A percentile compares a stretch with the other conserved stretches of the same genome.
Evolutionary conservation across 2,329 filamentous ascomycete species (phyloP).

Genomic region (Diaporthe citrichinensis): DNA sequence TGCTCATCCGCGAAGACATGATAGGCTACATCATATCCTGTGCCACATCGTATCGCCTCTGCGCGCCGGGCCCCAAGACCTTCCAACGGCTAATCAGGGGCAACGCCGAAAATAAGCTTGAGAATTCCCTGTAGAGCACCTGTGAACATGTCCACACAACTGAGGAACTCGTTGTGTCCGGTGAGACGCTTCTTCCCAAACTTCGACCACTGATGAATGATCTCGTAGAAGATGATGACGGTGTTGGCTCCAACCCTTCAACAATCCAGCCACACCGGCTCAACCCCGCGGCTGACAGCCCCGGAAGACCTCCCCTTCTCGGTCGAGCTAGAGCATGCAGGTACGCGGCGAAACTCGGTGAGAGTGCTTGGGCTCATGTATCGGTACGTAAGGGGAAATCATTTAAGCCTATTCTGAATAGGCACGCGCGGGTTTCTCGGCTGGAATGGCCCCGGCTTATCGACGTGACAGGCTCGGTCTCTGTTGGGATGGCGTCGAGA

Average conservation of each 20-base stretch:
- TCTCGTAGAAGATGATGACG: not conserved
- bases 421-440: not conserved
- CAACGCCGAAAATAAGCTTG: not conserved
- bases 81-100: not conserved
- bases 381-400: not conserved
- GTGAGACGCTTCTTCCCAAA: not conserved
- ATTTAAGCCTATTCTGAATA: constrained; percentile 1
- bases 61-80: not conserved
- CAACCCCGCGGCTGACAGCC: constrained; percentile 1
- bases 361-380: not conserved
- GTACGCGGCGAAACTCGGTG: constrained; percentile 1
- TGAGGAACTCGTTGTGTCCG: not conserved
- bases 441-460: constrained; percentile 1
- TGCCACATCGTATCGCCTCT: not conserved
- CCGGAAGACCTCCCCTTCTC: not conserved
- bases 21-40: not conserved
- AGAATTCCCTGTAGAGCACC: not conserved
- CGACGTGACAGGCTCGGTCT: not conserved
- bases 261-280: not conserved
- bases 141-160: not conserved
- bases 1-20: not conserved
- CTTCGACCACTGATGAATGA: not conserved
- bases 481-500: not conserved
- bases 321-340: constrained; percentile 5
- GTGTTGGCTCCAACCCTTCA: not conserved